These are phyloP conservation scores for Talaromyces borbonicus DNA, from an alignment of 495 filamentous ascomycete genomes.

Conservation along the genomic window DNA sequence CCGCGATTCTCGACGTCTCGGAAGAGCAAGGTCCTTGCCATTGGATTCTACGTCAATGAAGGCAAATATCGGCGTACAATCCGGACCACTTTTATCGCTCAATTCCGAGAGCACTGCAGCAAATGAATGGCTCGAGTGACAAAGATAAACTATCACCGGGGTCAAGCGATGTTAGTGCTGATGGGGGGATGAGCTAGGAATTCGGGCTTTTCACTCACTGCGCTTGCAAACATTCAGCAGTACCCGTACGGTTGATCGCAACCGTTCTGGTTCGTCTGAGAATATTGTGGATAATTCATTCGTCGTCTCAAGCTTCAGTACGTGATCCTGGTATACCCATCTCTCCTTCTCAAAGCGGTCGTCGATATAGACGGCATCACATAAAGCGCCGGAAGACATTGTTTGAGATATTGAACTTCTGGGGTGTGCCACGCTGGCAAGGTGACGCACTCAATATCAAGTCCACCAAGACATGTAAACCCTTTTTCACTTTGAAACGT, in stretches of 20 bases:
- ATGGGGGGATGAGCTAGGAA: neutral
- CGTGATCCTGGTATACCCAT: constrained; percentile 36
- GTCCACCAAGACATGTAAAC: constrained; percentile 1
- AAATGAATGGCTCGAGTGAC: constrained; percentile 59
- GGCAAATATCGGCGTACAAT: constrained; percentile 63
- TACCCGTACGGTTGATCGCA: constrained; percentile 38
- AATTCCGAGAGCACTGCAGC: constrained; percentile 58
- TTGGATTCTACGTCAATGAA: constrained; percentile 54
- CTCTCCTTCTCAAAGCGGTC: constrained; percentile 57
- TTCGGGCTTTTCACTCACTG: constrained; percentile 31
- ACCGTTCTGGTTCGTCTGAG: constrained; percentile 39
- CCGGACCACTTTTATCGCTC: constrained; percentile 49
- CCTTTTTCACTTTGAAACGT: too few relatives aligned
- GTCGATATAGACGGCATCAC: constrained; percentile 78
- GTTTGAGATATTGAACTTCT: constrained; percentile 12
- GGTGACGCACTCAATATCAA: neutral
- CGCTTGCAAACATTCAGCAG: constrained; percentile 43
- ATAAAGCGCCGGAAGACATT: constrained; percentile 63
- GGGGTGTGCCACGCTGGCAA: neutral
- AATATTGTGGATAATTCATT: constrained; percentile 17
- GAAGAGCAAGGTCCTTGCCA: constrained; percentile 21
- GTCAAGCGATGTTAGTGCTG: constrained; percentile 5
- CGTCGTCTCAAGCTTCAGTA: constrained; percentile 17
- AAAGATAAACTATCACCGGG: constrained; percentile 53
- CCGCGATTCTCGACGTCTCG: constrained; percentile 29